phyloP scores from a whole-genome alignment of 805 yeast species.

The Pichia kluyveri region DNA sequence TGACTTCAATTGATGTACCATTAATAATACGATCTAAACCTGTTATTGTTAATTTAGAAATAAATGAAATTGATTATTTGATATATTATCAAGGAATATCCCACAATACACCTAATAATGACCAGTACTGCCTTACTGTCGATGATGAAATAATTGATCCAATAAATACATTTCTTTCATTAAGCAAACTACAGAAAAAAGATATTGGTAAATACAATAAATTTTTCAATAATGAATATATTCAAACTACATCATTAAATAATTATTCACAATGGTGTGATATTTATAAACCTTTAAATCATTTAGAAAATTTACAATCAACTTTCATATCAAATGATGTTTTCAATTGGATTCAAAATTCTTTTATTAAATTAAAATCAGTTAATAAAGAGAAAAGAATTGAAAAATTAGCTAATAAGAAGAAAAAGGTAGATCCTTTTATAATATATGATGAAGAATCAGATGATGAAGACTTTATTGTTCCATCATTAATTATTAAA shows the following conservation, averaged over 20 bases:
- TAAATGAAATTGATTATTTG: too few relatives aligned
- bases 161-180: too few relatives aligned
- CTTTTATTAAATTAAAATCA: conserved; percentile 26
- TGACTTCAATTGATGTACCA: too few relatives aligned
- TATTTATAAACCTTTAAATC: conserved; percentile 32
- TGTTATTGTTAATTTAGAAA: too few relatives aligned
- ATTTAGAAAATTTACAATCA: conserved; percentile 29
- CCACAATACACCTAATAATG: too few relatives aligned
- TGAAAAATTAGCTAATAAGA: conserved; percentile 14
- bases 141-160: too few relatives aligned
- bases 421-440: conserved; percentile 26
- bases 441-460: conserved; percentile 20
- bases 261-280: conserved; percentile 31
- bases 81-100: too few relatives aligned
- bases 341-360: conserved; percentile 31
- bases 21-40: too few relatives aligned
- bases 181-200: neutral
- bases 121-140: neutral
- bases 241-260: neutral
- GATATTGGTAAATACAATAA: conserved; percentile 5
- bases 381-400: conserved; percentile 23
- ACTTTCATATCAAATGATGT: conserved; percentile 18
- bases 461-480: conserved; percentile 27
- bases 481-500: conserved; percentile 54
- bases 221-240: conserved; percentile 2